Conservation (phyloP, 768 basidiomycete species). For the Trametes gibbosa region DNA sequence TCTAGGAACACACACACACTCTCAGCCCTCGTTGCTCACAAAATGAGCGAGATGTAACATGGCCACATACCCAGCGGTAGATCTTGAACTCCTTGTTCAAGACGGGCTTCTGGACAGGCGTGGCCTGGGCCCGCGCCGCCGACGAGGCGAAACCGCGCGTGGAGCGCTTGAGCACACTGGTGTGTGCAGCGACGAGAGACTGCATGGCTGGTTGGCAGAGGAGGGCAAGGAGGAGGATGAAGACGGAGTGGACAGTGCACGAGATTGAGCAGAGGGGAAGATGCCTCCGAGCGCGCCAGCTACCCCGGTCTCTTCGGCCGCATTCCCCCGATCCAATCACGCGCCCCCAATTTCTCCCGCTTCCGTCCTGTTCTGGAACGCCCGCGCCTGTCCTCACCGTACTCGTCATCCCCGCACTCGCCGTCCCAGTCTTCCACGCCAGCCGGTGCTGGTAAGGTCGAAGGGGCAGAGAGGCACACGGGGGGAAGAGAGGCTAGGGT, state of each 20-base stretch:
- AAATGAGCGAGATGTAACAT: background rate
- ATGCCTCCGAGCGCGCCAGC: slow-evolving; percentile 12
- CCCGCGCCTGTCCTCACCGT: slow-evolving; percentile 2
- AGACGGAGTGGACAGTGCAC: slow-evolving; percentile 10
- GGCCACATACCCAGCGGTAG: slow-evolving; percentile 85
- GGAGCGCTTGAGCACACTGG: slow-evolving; percentile 13
- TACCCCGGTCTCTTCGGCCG: slow-evolving; percentile 20
- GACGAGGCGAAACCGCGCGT: slow-evolving; percentile 33
- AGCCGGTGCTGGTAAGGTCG: too few relatives aligned
- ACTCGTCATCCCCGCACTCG: background rate
- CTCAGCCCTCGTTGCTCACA: background rate
- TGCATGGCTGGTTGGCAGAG: slow-evolving; percentile 38
- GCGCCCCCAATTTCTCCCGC: slow-evolving; percentile 15
- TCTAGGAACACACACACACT: slow-evolving; percentile 40
- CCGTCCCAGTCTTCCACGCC: background rate
- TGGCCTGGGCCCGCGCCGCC: slow-evolving; percentile 33
- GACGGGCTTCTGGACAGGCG: slow-evolving; percentile 63
- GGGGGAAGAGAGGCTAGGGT: background rate
- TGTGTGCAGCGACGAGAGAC: slow-evolving; percentile 41
- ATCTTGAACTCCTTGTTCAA: slow-evolving; percentile 95
- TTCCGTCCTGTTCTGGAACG: slow-evolving; percentile 9
- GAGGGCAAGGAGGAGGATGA: slow-evolving; percentile 1
- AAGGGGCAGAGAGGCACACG: background rate
- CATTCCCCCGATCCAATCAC: slow-evolving; percentile 22
- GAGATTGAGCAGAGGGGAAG: slow-evolving; percentile 10